Base-by-base conservation (phyloP, 371 early-diverging fungal genomes). In the Coemansia sp. region DNA sequence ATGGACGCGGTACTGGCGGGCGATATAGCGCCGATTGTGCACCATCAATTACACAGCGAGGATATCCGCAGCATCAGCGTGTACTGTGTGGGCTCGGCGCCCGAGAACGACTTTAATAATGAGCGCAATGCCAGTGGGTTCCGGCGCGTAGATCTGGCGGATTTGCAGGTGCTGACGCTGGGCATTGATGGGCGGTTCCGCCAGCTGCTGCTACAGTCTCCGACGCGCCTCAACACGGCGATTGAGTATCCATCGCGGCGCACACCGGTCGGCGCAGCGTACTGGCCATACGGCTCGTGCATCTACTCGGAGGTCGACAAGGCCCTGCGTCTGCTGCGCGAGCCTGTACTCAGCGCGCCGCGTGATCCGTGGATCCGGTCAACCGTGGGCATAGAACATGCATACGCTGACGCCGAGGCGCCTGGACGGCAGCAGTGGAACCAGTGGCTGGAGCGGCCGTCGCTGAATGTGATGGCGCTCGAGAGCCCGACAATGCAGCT, bases 131-230 rank as follows among this genome's bases (percentile, higher is more conserved):
- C 26, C 7, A n/a, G 9, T 4, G 65, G 58, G 4, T 68, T 64
- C 39, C 57, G 54, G 20, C 40, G 34, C 3, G 36, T 65, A 1
- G 36, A 47, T n/a, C 40, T 50, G 6, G n/a, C 62, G 0, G 48
- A 57, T 8, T 34, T 69, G 16, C 75, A 69, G 20, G n/a, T 69
- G 1, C 5, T 60, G 43, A 53, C 62, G 34, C 33, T 38, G 2
- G 69, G 66, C 0, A 36, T 52, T 10, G 59, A 65, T 34, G 69
- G 75, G n/a, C 65, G 69, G 5, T 11, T 69, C 7, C 59, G 55
- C 41, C 61, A 58, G 45, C 45, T 55, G 0, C 14, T 51, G 10
- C 34, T 65, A 57, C 57, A 31, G 16, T 43, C 61, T 10, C 62
- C 65, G 12, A 10, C 51, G 36, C 61, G 75, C 6, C 40, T 35